Evolutionary conservation across 2,329 filamentous ascomycete genomes (phyloP).

Genomic region (Aspergillus transmontanensis): DNA sequence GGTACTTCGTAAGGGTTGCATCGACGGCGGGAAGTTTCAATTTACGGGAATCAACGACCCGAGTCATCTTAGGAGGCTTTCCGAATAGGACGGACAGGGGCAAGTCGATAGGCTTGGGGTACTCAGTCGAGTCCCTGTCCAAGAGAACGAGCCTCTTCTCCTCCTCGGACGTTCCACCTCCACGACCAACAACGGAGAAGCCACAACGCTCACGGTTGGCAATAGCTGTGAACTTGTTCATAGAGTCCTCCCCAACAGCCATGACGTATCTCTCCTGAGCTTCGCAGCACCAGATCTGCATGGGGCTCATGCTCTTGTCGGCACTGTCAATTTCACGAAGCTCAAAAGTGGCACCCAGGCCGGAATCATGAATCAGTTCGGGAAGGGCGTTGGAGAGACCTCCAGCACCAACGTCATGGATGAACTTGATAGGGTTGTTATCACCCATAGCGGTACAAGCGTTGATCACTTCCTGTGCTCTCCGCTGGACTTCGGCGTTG

Average conservation of each 20-base stretch:
- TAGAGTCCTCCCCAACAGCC: conserved; percentile 76
- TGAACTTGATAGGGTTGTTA: conserved; percentile 90
- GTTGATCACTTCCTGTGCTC: conserved; percentile 98
- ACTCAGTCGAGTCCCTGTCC: conserved; percentile 74
- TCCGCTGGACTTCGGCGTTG: conserved; percentile 92
- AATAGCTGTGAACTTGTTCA: conserved; percentile 73
- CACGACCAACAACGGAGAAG: conserved; percentile 86
- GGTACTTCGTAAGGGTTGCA: conserved; percentile 68
- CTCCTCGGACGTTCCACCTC: conserved; percentile 65
- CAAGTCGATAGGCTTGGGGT: conserved; percentile 80
- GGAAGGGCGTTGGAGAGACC: conserved; percentile 83
- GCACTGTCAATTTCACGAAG: conserved; percentile 91
- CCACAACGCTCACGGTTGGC: conserved; percentile 82
- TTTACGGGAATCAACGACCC: conserved; percentile 71
- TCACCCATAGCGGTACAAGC: conserved; percentile 82
- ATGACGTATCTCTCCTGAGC: conserved; percentile 96
- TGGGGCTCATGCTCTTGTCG: conserved; percentile 87
- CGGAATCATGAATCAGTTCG: conserved; percentile 88
- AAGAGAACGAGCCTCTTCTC: conserved; percentile 75
- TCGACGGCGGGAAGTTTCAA: conserved; percentile 72
- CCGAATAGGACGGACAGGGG: conserved; percentile 89
- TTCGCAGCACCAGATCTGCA: conserved; percentile 98
- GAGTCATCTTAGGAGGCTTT: conserved; percentile 78
- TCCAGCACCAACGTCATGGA: conserved; percentile 95
- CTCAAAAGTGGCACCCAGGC: conserved; percentile 87